A percentile compares a stretch with the other conserved stretches of the same genome.
Evolutionary conservation across 495 filamentous ascomycete genomes (phyloP).

Genomic region (Aspergillus ellipticus): DNA sequence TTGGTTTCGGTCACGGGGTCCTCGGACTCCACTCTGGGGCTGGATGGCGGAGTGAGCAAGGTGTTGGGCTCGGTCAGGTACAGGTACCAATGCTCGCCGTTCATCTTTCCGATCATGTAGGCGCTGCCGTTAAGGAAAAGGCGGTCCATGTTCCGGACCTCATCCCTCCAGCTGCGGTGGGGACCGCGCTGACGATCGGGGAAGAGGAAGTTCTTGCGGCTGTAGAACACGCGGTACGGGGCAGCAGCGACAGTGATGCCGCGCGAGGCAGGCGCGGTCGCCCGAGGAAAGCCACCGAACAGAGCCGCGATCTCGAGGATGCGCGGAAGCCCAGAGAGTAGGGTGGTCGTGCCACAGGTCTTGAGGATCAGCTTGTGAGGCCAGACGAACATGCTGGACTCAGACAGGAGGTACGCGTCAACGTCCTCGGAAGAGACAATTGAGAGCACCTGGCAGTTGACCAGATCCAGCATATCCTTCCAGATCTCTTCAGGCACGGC

Average conservation of each 20-base stretch:
- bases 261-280: constrained; percentile 43
- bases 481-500: constrained; percentile 77
- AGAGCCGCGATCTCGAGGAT: constrained; percentile 87
- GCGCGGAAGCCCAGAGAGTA: constrained; percentile 81
- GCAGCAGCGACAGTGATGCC: constrained; percentile 69
- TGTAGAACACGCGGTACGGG: constrained; percentile 97
- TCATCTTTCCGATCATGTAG: constrained; percentile 99
- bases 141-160: constrained; percentile 85
- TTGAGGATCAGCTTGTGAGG: constrained; percentile 98
- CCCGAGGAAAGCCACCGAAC: constrained; percentile 78
- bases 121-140: constrained; percentile 91
- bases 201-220: constrained; percentile 96
- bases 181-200: constrained; percentile 92
- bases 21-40: constrained; percentile 53
- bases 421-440: constrained; percentile 91
- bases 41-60: constrained; percentile 78
- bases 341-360: constrained; percentile 96
- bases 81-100: constrained; percentile 98
- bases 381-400: constrained; percentile 99
- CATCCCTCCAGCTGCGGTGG: constrained; percentile 95
- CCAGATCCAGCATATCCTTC: constrained; percentile 95
- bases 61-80: constrained; percentile 88
- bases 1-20: constrained; percentile 64
- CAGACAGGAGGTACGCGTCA: constrained; percentile 95
- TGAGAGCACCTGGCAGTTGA: constrained; percentile 98